Evolutionary conservation across 148 eudicot species (phyloP).

Genomic region (Rhododendron kiyosumense): DNA sequence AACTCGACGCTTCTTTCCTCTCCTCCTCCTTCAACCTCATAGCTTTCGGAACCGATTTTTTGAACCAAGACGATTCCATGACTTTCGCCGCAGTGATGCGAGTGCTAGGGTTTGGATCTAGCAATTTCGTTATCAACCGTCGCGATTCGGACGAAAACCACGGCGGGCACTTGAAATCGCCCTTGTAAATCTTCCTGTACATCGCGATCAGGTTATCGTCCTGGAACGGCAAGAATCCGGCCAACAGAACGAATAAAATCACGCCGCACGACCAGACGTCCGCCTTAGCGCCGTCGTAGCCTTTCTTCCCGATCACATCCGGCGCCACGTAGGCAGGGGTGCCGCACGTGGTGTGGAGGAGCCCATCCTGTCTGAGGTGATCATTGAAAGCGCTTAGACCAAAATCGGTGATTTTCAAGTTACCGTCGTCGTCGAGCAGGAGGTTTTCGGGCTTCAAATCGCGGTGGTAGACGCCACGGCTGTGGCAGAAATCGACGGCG

Average conservation of each 20-base stretch:
- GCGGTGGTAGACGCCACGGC: slow-evolving; percentile 44
- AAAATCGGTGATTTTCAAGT: slow-evolving; percentile 37
- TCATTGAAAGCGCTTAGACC: slow-evolving; percentile 33
- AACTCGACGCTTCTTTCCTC: background rate
- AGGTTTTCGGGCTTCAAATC: slow-evolving; percentile 45
- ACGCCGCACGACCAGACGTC: slow-evolving; percentile 57
- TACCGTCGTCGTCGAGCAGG: slow-evolving; percentile 32
- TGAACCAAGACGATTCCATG: slow-evolving; percentile 37
- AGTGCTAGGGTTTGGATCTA: slow-evolving; percentile 35
- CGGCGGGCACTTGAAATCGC: slow-evolving; percentile 40
- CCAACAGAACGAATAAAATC: slow-evolving; percentile 35
- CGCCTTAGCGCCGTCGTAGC: slow-evolving; percentile 45
- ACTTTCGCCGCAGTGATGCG: slow-evolving; percentile 24
- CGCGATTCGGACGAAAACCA: slow-evolving; percentile 40
- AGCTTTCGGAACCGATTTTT: slow-evolving; percentile 21
- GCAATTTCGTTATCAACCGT: slow-evolving; percentile 25
- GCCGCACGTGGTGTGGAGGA: slow-evolving; percentile 43
- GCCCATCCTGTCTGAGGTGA: slow-evolving; percentile 23
- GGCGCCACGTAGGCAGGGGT: slow-evolving; percentile 46
- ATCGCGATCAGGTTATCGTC: slow-evolving; percentile 30
- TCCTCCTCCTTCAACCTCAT: slow-evolving; percentile 5
- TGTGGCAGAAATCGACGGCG: slow-evolving; percentile 48
- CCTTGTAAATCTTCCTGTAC: slow-evolving; percentile 37
- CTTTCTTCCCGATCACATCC: slow-evolving; percentile 32
- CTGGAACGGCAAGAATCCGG: slow-evolving; percentile 45